A percentile compares a stretch with the other conserved stretches of the same genome.
phyloP scores from a whole-genome alignment of 129 eudicot species.

The Flaveria trinervia region DNA sequence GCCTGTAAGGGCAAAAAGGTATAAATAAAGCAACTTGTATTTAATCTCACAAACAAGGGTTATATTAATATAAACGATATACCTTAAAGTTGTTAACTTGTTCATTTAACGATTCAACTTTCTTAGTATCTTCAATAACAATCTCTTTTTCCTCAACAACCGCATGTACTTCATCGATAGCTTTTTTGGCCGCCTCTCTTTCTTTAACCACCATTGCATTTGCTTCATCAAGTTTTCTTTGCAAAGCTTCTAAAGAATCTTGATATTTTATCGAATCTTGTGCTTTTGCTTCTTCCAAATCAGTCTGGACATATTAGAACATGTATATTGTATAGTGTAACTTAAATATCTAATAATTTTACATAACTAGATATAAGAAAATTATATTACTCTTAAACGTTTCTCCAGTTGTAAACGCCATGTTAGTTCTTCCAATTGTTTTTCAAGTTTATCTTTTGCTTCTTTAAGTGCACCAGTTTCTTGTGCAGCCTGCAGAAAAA shows the following conservation, averaged over 20 bases:
- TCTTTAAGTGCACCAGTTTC: slow-evolving; percentile 98
- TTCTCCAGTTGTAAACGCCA: slow-evolving; percentile 99
- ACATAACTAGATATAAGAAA: slow-evolving; percentile 1
- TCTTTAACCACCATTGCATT: slow-evolving; percentile 69
- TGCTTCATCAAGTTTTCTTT: slow-evolving; percentile 71
- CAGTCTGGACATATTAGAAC: slow-evolving; percentile 52
- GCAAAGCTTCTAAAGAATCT: slow-evolving; percentile 61
- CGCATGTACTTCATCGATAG: slow-evolving; percentile 93
- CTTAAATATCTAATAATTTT: slow-evolving; percentile 1
- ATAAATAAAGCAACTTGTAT: background rate
- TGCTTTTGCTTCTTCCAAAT: slow-evolving; percentile 88
- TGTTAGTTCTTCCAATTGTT: slow-evolving; percentile 91
- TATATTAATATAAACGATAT: background rate
- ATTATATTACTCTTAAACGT: slow-evolving; percentile 76
- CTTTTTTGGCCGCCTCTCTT: slow-evolving; percentile 81
- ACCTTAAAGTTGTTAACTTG: slow-evolving; percentile 75
- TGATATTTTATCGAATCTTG: slow-evolving; percentile 74
- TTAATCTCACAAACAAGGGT: slow-evolving; percentile 8
- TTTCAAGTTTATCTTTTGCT: slow-evolving; percentile 97
- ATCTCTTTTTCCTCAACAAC: slow-evolving; percentile 82
- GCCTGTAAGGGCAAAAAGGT: slow-evolving; percentile 42
- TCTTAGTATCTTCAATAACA: slow-evolving; percentile 78
- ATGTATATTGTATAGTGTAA: background rate
- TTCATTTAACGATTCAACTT: slow-evolving; percentile 60
- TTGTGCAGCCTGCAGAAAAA: slow-evolving; percentile 73